Conservation (phyloP, 768 basidiomycete species). For the Agaricus sinodeliciosus region DNA sequence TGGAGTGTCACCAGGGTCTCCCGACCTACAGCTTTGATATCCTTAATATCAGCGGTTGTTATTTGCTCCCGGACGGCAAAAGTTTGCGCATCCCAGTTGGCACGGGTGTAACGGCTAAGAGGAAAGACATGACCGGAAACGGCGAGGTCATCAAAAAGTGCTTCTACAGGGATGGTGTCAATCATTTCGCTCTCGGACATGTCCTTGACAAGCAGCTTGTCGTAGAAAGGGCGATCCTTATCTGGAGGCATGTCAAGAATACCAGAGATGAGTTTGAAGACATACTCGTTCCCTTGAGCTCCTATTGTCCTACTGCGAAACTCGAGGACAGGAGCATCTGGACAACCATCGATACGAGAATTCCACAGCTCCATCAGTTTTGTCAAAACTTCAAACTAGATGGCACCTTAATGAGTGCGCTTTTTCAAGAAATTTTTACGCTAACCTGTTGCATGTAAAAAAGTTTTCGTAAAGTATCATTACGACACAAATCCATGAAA, state of each 20-base stretch:
- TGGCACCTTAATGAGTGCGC: not conserved
- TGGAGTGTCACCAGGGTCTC: conserved; percentile 30
- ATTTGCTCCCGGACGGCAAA: conserved; percentile 31
- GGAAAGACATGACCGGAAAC: conserved; percentile 40
- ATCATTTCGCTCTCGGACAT: conserved; percentile 16
- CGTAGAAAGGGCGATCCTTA: conserved; percentile 34
- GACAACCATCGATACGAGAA: conserved; percentile 41
- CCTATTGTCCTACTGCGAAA: conserved; percentile 24
- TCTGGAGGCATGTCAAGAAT: conserved; percentile 34
- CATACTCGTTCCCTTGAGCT: conserved; percentile 24
- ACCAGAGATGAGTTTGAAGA: conserved; percentile 37
- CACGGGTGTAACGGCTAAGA: conserved; percentile 29
- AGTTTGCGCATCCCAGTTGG: conserved; percentile 32
- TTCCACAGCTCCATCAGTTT: conserved; percentile 41
- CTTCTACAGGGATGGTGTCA: conserved; percentile 35
- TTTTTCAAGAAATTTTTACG: not conserved
- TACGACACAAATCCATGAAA: conserved; percentile 42
- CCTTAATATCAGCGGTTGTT: conserved; percentile 33
- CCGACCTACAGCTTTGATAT: conserved; percentile 26
- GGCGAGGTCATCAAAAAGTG: conserved; percentile 43
- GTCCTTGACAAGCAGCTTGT: conserved; percentile 36
- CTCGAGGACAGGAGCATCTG: conserved; percentile 39
- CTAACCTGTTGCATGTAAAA: conserved; percentile 49
- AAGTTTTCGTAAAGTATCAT: conserved; percentile 38
- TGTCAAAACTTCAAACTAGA: conserved; percentile 41